phyloP scores from a whole-genome alignment of 192 early-diverging fungal genomes.

The Coemansia sp. region DNA sequence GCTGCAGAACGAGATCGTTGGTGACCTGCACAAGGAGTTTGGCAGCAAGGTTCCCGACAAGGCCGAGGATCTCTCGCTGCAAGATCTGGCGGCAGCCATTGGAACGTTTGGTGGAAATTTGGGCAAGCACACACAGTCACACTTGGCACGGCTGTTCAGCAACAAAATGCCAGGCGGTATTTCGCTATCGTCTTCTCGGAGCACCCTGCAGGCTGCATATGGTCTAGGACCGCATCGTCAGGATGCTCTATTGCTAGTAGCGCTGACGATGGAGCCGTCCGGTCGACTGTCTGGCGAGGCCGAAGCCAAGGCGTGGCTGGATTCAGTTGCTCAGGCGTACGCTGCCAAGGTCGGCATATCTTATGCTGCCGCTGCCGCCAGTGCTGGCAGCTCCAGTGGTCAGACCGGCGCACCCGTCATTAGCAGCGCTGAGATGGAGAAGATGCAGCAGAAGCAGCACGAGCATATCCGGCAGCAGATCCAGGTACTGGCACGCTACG shows the following conservation, averaged over 20 bases:
- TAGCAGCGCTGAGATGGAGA: constrained; percentile 87
- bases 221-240: constrained; percentile 77
- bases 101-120: constrained; percentile 63
- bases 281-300: constrained; percentile 74
- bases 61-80: constrained; percentile 86
- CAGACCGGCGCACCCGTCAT: constrained; percentile 61
- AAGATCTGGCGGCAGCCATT: constrained; percentile 74
- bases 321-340: constrained; percentile 70
- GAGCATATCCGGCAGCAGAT: constrained; percentile 78
- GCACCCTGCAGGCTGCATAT: constrained; percentile 66
- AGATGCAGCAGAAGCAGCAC: constrained; percentile 72
- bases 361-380: constrained; percentile 61
- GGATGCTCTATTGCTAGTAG: constrained; percentile 75
- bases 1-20: constrained; percentile 97
- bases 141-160: constrained; percentile 79
- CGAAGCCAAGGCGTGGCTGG: constrained; percentile 86
- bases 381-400: constrained; percentile 53
- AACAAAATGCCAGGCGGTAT: constrained; percentile 95
- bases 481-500: constrained; percentile 77
- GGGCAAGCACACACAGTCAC: constrained; percentile 75
- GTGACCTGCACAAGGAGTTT: constrained; percentile 94
- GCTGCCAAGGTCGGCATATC: constrained; percentile 73
- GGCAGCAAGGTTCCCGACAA: constrained; percentile 83
- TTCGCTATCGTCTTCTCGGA: constrained; percentile 72
- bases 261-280: constrained; percentile 79